A percentile compares a stretch with the other conserved stretches of the same genome.
Evolutionary conservation across 1,284 basidiomycete genomes (phyloP).

Genomic region (Mycosarcoma mackinlayi): DNA sequence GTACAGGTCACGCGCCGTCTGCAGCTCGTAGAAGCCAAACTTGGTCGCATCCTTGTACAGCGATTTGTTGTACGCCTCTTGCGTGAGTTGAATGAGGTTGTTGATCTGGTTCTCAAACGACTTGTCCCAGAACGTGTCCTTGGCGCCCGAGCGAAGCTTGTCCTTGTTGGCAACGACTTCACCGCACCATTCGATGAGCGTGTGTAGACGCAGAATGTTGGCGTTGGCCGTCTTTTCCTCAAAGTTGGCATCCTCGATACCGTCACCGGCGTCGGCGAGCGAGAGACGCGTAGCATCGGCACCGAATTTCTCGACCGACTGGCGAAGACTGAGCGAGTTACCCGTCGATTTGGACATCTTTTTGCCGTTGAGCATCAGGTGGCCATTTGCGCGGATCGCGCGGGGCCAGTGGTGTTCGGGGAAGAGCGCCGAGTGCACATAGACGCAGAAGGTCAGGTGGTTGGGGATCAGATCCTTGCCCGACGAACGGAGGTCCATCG

Average conservation of each 20-base stretch:
- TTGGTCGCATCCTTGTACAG: conserved; percentile 97
- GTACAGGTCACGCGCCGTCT: conserved; percentile 93
- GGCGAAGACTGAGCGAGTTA: conserved; percentile 65
- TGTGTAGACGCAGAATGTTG: conserved; percentile 93
- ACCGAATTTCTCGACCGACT: conserved; percentile 76
- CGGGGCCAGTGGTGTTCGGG: conserved; percentile 91
- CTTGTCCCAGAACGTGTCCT: conserved; percentile 73
- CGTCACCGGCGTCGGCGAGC: conserved; percentile 96
- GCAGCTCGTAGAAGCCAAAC: conserved; percentile 94
- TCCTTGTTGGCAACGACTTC: conserved; percentile 76
- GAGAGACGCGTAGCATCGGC: conserved; percentile 91
- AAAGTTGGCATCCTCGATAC: conserved; percentile 97
- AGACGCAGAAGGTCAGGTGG: conserved; percentile 93
- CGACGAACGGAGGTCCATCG: conserved; percentile 97
- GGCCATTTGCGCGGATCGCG: conserved; percentile 93
- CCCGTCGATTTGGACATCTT: conserved; percentile 99
- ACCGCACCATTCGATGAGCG: conserved; percentile 90
- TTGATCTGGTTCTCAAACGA: conserved; percentile 94
- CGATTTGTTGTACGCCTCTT: conserved; percentile 74
- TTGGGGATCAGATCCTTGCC: conserved; percentile 98
- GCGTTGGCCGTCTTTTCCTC: conserved; percentile 99
- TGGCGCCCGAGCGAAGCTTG: conserved; percentile 74
- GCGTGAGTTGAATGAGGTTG: conserved; percentile 81
- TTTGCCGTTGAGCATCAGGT: conserved; percentile 96
- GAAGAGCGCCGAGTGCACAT: conserved; percentile 94